phyloP scores from a whole-genome alignment of 345 rosid genomes.

The Salix exigua region DNA sequence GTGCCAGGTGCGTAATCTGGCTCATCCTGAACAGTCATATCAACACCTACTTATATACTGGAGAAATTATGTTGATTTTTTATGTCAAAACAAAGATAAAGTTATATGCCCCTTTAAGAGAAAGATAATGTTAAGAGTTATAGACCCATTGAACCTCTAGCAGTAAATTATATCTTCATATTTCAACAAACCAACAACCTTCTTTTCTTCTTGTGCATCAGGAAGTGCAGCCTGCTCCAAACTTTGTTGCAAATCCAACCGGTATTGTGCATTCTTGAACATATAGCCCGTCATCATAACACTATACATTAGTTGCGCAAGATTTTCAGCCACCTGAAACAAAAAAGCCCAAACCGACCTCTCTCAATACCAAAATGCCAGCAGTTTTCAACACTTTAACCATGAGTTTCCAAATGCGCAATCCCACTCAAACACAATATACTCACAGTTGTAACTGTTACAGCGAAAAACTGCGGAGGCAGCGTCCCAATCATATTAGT shows the following conservation, averaged over 20 bases:
- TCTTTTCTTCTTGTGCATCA: constrained; percentile 44
- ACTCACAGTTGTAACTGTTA: constrained; percentile 82
- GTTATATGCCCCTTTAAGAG: neutral
- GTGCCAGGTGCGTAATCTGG: constrained; percentile 90
- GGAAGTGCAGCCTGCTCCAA: constrained; percentile 89
- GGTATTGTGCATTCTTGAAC: constrained; percentile 87
- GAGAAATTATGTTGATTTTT: neutral
- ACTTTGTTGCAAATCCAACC: constrained; percentile 87
- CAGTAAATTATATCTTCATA: neutral
- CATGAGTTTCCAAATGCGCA: neutral
- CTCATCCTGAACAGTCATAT: constrained; percentile 38
- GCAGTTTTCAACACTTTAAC: neutral
- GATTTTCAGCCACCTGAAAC: constrained; percentile 93
- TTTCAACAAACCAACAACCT: neutral
- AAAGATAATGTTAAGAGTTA: neutral
- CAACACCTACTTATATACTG: constrained; percentile 2
- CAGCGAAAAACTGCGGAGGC: constrained; percentile 85
- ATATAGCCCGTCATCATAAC: constrained; percentile 97
- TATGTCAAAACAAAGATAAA: neutral
- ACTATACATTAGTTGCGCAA: constrained; percentile 95
- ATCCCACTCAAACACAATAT: neutral
- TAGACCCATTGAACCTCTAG: neutral
- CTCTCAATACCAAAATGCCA: neutral
- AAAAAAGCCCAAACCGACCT: constrained; percentile 3
- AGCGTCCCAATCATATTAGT: constrained; percentile 93